phyloP scores from a whole-genome alignment of 2,329 filamentous ascomycete genomes.

The Diaporthe aspalathi region DNA sequence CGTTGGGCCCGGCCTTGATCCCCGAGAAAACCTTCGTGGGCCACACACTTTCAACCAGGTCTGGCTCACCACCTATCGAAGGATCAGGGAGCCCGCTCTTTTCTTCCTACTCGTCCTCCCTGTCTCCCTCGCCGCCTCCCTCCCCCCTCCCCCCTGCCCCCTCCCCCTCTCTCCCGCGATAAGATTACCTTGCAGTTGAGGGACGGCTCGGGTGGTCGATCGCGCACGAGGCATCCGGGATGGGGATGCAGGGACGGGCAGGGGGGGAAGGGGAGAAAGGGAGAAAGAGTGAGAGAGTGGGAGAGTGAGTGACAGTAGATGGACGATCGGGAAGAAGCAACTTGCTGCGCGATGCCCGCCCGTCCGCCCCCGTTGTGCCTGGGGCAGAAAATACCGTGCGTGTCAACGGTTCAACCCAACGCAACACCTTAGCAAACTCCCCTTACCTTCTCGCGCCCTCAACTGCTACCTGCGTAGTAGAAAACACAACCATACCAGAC shows the following conservation, averaged over 20 bases:
- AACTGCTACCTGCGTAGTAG: neutral
- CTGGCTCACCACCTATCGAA: neutral
- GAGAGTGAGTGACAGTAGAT: too few relatives aligned
- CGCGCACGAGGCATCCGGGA: conserved; percentile 17
- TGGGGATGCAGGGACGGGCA: neutral
- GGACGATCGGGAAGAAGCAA: conserved; percentile 12
- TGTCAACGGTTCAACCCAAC: neutral
- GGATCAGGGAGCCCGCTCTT: neutral
- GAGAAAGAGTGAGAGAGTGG: too few relatives aligned
- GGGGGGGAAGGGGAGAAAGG: neutral
- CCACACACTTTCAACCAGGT: neutral
- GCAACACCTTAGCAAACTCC: neutral
- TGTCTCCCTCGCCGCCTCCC: too few relatives aligned
- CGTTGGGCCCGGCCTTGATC: conserved; percentile 17
- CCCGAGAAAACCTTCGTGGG: conserved; percentile 9
- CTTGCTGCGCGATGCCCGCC: neutral
- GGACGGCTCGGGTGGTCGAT: conserved; percentile 13
- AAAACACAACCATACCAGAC: neutral
- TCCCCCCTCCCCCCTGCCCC: too few relatives aligned
- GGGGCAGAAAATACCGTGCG: neutral
- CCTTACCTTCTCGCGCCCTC: conserved; percentile 11
- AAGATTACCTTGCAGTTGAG: conserved; percentile 15
- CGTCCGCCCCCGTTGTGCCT: neutral
- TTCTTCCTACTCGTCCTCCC: too few relatives aligned
- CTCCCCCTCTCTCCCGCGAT: neutral